These are phyloP conservation scores for Suhomyces prunicola DNA, from an alignment of 805 yeast species.

Conservation along the genomic window DNA sequence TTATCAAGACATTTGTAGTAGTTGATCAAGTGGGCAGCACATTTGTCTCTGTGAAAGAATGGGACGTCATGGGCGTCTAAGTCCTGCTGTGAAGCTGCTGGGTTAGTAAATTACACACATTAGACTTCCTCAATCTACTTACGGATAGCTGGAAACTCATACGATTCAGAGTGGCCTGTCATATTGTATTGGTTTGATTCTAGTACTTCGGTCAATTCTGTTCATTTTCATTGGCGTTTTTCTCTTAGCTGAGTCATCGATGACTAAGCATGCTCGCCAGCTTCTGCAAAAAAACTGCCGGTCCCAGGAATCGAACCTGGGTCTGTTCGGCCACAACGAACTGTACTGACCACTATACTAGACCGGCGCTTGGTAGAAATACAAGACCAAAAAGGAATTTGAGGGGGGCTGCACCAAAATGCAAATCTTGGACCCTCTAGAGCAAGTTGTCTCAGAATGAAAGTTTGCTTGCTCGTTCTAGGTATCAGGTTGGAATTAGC, in stretches of 20 bases:
- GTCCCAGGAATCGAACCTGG: conserved; percentile 18
- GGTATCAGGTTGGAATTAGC: background rate
- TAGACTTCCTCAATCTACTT: conserved; percentile 3
- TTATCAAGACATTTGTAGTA: conserved; percentile 44
- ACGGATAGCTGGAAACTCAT: conserved; percentile 15
- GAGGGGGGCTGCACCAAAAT: no score
- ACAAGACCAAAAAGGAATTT: no score
- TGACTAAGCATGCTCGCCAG: background rate
- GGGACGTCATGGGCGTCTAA: conserved; percentile 42
- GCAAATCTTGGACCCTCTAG: no score
- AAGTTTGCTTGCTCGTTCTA: background rate
- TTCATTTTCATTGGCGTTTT: conserved; percentile 9
- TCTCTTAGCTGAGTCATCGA: background rate
- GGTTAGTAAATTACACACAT: conserved; percentile 5
- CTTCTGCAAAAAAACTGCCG: conserved; percentile 9
- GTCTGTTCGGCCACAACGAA: conserved; percentile 17
- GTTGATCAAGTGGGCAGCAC: conserved; percentile 41
- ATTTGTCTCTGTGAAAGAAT: conserved; percentile 42
- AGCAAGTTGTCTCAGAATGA: background rate
- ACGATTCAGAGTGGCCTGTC: conserved; percentile 11
- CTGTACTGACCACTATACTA: conserved; percentile 18
- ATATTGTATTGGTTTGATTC: conserved; percentile 2
- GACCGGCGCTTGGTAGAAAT: conserved; percentile 8
- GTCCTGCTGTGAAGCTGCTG: conserved; percentile 24
- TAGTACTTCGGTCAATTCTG: background rate